Evolutionary conservation across 192 early-diverging fungal genomes (phyloP).

Genomic region (Helicostylum pulchrum): DNA sequence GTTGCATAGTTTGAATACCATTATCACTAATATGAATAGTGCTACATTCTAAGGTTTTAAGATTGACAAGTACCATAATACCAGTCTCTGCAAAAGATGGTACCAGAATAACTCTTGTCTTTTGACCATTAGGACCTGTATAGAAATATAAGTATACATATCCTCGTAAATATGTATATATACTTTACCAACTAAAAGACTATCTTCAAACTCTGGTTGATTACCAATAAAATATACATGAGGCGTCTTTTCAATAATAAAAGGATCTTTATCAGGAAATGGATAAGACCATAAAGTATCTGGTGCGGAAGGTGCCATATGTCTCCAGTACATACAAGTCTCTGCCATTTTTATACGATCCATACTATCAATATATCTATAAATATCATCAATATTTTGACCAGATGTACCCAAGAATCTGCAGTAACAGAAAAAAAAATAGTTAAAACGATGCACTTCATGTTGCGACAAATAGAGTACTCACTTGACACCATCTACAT

Average conservation of each 20-base stretch:
- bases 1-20: background rate
- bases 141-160: slow-evolving; percentile 10
- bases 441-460: background rate
- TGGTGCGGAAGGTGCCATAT: slow-evolving; percentile 89
- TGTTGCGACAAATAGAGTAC: background rate
- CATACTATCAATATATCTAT: slow-evolving; percentile 55
- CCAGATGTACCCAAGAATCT: slow-evolving; percentile 80
- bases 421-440: too few species aligned
- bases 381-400: slow-evolving; percentile 87
- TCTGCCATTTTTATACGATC: slow-evolving; percentile 72
- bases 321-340: slow-evolving; percentile 73
- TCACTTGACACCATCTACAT: slow-evolving; percentile 65
- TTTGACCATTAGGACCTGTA: slow-evolving; percentile 51
- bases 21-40: slow-evolving; percentile 33
- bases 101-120: slow-evolving; percentile 68
- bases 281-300: slow-evolving; percentile 97
- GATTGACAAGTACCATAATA: slow-evolving; percentile 75
- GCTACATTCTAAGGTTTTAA: slow-evolving; percentile 62
- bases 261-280: slow-evolving; percentile 83
- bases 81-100: slow-evolving; percentile 71
- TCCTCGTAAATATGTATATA: background rate
- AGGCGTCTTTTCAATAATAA: slow-evolving; percentile 70
- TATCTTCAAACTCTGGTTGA: slow-evolving; percentile 69
- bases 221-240: slow-evolving; percentile 92
- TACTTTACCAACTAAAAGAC: slow-evolving; percentile 45